Conservation (phyloP, 768 basidiomycete genomes). For the Suillus sp. region DNA sequence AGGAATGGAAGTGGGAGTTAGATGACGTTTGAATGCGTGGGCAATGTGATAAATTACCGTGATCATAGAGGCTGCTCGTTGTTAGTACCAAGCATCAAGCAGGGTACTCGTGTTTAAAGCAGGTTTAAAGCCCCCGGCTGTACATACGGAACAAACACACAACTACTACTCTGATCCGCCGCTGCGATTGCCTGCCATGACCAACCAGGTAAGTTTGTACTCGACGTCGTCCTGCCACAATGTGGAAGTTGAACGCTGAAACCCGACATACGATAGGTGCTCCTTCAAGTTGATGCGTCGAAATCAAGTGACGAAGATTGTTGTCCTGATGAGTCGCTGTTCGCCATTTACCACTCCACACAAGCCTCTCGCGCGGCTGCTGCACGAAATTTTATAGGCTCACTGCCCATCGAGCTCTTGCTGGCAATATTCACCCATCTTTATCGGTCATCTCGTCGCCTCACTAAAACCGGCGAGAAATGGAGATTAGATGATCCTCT, state of each 20-base stretch:
- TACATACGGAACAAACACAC: not conserved
- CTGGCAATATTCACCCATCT: constrained; percentile 10
- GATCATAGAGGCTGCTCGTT: not conserved
- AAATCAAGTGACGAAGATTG: not conserved
- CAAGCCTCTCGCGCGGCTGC: not conserved
- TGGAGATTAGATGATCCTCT: constrained; percentile 8
- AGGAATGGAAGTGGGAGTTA: not conserved
- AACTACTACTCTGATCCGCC: not conserved
- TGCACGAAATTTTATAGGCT: not conserved
- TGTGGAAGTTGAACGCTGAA: not conserved
- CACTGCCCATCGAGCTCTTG: constrained; percentile 11
- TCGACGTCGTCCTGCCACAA: not conserved
- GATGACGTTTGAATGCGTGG: not conserved
- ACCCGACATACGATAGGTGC: not conserved
- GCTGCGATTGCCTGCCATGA: not conserved
- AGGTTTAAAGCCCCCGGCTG: not conserved
- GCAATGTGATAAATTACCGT: not conserved
- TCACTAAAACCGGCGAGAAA: not conserved
- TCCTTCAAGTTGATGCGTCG: not conserved
- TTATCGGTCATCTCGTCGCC: constrained; percentile 4
- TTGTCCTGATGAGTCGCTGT: not conserved
- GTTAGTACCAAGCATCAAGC: not conserved
- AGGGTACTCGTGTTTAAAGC: not conserved
- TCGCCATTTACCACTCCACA: not conserved
- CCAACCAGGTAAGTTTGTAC: not conserved